Percentiles rank a stretch among this genome's conserved stretches.
These are phyloP conservation scores for Xerocomus nothofagi DNA, from an alignment of 1,284 basidiomycete genomes.

Conservation along the genomic window DNA sequence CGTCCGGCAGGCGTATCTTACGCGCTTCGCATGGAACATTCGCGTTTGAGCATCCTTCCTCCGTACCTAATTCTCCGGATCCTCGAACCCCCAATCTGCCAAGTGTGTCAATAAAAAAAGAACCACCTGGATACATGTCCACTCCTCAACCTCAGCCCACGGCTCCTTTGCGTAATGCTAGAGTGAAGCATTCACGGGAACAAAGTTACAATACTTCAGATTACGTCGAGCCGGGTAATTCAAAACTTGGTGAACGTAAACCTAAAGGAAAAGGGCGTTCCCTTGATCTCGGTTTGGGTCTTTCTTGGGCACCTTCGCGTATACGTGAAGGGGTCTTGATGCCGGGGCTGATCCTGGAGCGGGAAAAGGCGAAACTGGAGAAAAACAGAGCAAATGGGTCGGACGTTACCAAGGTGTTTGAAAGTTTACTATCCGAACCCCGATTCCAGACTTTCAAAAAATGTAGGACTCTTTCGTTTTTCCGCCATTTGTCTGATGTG, in stretches of 20 bases:
- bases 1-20: conserved; percentile 28
- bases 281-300: conserved; percentile 61
- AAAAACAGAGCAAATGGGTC: conserved; percentile 41
- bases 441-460: conserved; percentile 67
- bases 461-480: conserved; percentile 48
- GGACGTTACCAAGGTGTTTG: conserved; percentile 65
- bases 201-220: conserved; percentile 20
- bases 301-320: conserved; percentile 64
- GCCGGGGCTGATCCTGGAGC: conserved; percentile 41
- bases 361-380: conserved; percentile 31
- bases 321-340: conserved; percentile 63
- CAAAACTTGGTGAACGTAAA: conserved; percentile 18
- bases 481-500: conserved; percentile 7
- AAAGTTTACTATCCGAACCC: conserved; percentile 57
- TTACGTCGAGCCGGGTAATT: background rate
- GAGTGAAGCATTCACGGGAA: conserved; percentile 27
- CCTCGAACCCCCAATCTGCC: conserved; percentile 25
- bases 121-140: conserved; percentile 1
- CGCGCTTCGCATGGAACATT: conserved; percentile 39
- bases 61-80: conserved; percentile 40
- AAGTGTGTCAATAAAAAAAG: conserved; percentile 8
- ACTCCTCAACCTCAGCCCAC: conserved; percentile 8
- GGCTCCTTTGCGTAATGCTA: conserved; percentile 10
- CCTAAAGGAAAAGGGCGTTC: conserved; percentile 59
- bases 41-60: conserved; percentile 44